phyloP scores from a whole-genome alignment of 495 filamentous ascomycete species.

The Sordaria brevicollis region DNA sequence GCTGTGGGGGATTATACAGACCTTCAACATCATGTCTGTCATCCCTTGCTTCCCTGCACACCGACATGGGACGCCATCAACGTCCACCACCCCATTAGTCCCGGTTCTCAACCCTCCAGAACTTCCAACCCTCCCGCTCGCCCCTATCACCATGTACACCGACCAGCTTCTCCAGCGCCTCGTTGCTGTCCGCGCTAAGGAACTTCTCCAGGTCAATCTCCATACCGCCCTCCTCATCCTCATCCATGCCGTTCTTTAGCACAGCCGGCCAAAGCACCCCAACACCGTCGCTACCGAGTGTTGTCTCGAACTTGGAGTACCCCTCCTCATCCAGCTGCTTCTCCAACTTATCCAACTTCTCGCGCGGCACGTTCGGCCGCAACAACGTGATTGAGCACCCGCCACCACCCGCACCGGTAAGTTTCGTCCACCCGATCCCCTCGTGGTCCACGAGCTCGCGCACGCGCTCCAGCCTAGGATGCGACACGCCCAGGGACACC shows the following conservation, averaged over 20 bases:
- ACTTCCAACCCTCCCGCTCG: conserved; percentile 81
- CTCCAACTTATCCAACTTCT: conserved; percentile 51
- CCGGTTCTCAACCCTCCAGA: conserved; percentile 61
- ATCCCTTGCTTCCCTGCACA: not conserved
- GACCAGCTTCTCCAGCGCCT: conserved; percentile 68
- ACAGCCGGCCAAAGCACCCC: conserved; percentile 89
- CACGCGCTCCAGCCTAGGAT: conserved; percentile 85
- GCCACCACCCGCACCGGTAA: conserved; percentile 90
- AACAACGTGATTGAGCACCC: conserved; percentile 90
- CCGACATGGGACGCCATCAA: not conserved
- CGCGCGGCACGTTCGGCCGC: conserved; percentile 43
- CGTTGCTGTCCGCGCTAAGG: conserved; percentile 65
- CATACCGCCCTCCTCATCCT: conserved; percentile 63
- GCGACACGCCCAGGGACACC: conserved; percentile 80
- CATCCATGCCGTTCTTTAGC: conserved; percentile 58
- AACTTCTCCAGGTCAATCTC: conserved; percentile 93
- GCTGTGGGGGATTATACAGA: not conserved
- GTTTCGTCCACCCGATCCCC: conserved; percentile 92
- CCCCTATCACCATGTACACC: conserved; percentile 50
- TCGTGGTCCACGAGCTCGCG: conserved; percentile 82
- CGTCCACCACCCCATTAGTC: not conserved
- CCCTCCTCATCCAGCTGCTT: conserved; percentile 59
- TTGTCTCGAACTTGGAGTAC: conserved; percentile 77
- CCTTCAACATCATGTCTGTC: not conserved
- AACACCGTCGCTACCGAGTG: conserved; percentile 81